phyloP scores from a whole-genome alignment of 257 asterid species.

The Anisodus acutangulus region DNA sequence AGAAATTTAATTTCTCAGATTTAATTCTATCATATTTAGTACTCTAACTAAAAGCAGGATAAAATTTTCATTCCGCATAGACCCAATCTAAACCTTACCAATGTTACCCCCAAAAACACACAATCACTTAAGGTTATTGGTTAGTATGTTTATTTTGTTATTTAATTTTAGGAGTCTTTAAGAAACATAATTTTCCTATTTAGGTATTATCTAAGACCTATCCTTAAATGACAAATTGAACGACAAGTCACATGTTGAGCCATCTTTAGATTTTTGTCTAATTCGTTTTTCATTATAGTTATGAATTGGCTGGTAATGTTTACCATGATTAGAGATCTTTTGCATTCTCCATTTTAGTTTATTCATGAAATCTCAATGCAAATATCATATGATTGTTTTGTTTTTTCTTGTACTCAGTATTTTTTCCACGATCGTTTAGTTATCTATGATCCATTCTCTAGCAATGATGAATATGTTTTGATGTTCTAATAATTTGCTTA shows the following conservation, averaged over 20 bases:
- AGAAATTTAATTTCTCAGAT: background rate
- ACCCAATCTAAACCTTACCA: no score
- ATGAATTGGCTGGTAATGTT: background rate
- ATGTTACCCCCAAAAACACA: no score
- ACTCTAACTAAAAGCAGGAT: no score
- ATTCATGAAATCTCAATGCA: background rate
- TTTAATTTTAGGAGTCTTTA: background rate
- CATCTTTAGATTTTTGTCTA: slow-evolving; percentile 3
- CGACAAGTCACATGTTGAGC: background rate
- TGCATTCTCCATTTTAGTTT: background rate
- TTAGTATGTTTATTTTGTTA: no score
- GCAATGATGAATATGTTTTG: no score
- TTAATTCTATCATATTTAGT: background rate
- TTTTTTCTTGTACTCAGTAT: no score
- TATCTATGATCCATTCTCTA: no score
- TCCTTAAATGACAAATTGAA: background rate
- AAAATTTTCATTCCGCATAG: no score
- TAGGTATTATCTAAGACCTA: background rate
- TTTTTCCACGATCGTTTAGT: no score
- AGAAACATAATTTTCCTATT: background rate
- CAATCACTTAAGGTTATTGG: no score
- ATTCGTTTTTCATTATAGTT: background rate
- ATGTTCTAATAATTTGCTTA: no score
- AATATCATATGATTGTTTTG: background rate
- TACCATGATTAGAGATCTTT: background rate